A percentile compares a stretch with the other conserved stretches of the same genome.
These are phyloP conservation scores for Trichoderma aggressivum DNA, from an alignment of 2,329 filamentous ascomycete genomes.

Conservation along the genomic window DNA sequence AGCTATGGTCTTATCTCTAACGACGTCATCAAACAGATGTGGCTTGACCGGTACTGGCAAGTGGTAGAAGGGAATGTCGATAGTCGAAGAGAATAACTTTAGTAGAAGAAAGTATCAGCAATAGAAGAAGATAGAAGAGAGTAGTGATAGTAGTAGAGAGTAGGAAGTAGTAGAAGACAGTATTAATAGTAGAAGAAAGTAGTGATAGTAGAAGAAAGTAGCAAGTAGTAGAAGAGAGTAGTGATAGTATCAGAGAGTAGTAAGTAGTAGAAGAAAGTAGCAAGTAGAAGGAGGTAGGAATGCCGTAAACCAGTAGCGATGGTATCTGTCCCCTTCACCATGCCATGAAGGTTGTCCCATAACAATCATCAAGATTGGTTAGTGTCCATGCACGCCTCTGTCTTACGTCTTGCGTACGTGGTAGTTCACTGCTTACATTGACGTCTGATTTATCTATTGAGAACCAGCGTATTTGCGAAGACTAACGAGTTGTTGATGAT, in stretches of 20 bases:
- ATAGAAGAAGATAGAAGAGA: not conserved
- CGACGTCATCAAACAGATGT: not conserved
- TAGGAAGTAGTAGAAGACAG: not conserved
- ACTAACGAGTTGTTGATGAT: not conserved
- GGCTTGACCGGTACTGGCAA: not conserved
- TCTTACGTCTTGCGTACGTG: not conserved
- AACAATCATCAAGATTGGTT: not conserved
- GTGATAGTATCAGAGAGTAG: too few relatives aligned
- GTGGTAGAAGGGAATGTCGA: not conserved
- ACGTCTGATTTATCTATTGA: not conserved
- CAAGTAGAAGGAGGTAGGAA: not conserved
- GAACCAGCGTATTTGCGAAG: not conserved
- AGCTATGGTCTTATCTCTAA: not conserved
- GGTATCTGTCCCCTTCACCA: not conserved
- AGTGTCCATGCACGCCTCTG: not conserved
- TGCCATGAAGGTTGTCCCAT: not conserved
- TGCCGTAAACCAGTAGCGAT: not conserved
- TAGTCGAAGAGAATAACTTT: not conserved
- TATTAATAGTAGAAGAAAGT: not conserved
- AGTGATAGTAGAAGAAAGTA: too few relatives aligned
- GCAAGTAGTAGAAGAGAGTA: too few relatives aligned
- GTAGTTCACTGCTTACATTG: not conserved
- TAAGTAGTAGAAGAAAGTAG: not conserved
- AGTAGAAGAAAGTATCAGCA: not conserved
- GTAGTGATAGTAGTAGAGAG: not conserved